phyloP scores from a whole-genome alignment of 768 basidiomycete species.

The Leccinum disarticulatum region DNA sequence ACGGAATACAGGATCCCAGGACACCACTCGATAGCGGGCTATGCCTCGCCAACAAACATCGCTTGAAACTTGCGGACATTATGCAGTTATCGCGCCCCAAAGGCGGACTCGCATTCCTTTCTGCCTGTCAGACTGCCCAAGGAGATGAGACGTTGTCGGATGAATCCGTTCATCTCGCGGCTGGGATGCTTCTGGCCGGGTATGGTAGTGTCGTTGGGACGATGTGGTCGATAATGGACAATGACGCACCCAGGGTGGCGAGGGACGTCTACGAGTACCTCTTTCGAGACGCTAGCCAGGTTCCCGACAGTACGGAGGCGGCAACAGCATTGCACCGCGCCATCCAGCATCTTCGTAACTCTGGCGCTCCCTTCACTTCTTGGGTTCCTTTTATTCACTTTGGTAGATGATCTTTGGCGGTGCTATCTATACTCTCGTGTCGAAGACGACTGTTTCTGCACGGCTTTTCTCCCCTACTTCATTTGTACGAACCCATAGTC shows the following conservation, averaged over 20 bases:
- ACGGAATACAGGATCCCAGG: too few relatives aligned
- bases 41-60: too few relatives aligned
- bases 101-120: too few relatives aligned
- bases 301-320: not conserved
- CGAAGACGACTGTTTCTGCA: too few relatives aligned
- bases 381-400: not conserved
- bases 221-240: not conserved
- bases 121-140: too few relatives aligned
- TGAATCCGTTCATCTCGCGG: not conserved
- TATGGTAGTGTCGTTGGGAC: not conserved
- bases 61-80: too few relatives aligned
- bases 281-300: not conserved
- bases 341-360: not conserved
- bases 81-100: too few relatives aligned
- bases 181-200: not conserved
- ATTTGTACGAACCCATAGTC: too few relatives aligned
- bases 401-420: not conserved
- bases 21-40: too few relatives aligned
- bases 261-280: not conserved
- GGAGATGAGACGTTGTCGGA: not conserved
- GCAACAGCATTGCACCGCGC: not conserved
- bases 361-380: not conserved
- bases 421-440: too few relatives aligned
- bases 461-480: too few relatives aligned
- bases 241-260: not conserved